A percentile compares a stretch with the other conserved stretches of the same genome.
These are phyloP conservation scores for Penicillium mononematosum DNA, from an alignment of 495 filamentous ascomycete species.

Conservation along the genomic window DNA sequence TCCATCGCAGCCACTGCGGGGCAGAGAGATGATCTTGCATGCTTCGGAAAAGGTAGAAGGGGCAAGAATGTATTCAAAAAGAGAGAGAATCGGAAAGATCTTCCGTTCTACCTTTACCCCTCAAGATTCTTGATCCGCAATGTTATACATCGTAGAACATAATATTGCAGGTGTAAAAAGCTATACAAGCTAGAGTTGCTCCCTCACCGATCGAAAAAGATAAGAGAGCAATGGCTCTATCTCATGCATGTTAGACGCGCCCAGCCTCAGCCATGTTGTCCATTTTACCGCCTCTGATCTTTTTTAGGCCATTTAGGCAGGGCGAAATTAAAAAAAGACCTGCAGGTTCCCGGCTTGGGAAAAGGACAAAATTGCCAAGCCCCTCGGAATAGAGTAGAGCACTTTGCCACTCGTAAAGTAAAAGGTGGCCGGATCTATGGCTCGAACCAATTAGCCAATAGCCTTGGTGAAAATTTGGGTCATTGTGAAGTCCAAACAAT, in stretches of 20 bases:
- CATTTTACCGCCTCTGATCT: slow-evolving; percentile 13
- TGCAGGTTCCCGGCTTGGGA: slow-evolving; percentile 4
- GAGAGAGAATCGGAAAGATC: slow-evolving; percentile 11
- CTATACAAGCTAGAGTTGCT: background rate
- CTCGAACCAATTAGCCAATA: background rate
- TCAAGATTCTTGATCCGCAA: background rate
- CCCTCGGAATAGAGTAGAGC: slow-evolving; percentile 22
- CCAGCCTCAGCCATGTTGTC: slow-evolving; percentile 13
- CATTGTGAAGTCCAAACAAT: slow-evolving; percentile 12
- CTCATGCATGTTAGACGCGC: slow-evolving; percentile 20
- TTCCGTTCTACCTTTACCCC: slow-evolving; percentile 15
- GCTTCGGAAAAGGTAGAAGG: slow-evolving; percentile 1
- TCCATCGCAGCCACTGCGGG: slow-evolving; percentile 25
- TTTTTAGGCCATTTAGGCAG: background rate
- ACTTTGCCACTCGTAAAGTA: slow-evolving; percentile 22
- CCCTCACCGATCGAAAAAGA: slow-evolving; percentile 5
- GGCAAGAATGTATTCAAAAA: slow-evolving; percentile 16
- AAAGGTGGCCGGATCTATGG: slow-evolving; percentile 5
- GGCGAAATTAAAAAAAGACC: background rate
- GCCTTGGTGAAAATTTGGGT: background rate
- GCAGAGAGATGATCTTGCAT: slow-evolving; percentile 33
- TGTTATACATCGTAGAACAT: background rate
- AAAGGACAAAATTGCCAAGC: background rate
- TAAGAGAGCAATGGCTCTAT: slow-evolving; percentile 20
- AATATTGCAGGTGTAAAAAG: background rate